Percentiles rank a stretch among this genome's conserved stretches.
phyloP scores from a whole-genome alignment of 495 filamentous ascomycete genomes.

The Neurospora hispaniola region DNA sequence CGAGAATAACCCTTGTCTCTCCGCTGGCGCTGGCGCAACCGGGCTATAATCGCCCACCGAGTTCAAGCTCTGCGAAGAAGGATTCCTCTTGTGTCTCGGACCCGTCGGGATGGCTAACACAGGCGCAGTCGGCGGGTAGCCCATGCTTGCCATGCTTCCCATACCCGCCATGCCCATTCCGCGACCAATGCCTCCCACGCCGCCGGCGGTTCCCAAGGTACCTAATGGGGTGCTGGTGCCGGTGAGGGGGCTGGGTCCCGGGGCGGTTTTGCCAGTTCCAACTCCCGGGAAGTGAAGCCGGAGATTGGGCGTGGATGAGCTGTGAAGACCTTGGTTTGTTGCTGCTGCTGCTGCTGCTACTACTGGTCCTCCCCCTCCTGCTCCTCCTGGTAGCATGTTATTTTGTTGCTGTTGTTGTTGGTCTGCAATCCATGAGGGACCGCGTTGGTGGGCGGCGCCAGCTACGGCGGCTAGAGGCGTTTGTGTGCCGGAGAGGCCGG shows the following conservation, averaged over 20 bases:
- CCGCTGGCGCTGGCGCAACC: constrained; percentile 2
- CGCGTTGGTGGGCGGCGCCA: constrained; percentile 41
- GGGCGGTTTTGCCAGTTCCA: not conserved
- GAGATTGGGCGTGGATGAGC: constrained; percentile 19
- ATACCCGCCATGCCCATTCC: not conserved
- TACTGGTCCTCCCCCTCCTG: not conserved
- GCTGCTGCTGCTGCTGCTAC: not conserved
- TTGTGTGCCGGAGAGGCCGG: constrained; percentile 70
- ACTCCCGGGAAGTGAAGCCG: not conserved
- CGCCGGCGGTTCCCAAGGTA: not conserved
- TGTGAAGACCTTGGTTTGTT: constrained; percentile 11
- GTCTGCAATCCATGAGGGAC: constrained; percentile 29
- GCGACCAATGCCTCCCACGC: constrained; percentile 4
- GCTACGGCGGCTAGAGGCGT: constrained; percentile 83
- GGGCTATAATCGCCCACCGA: constrained; percentile 29
- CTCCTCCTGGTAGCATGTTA: not conserved
- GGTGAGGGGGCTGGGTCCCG: not conserved
- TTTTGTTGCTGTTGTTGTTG: constrained; percentile 1
- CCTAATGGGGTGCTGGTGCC: constrained; percentile 7
- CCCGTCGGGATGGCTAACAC: not conserved
- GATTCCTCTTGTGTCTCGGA: constrained; percentile 29
- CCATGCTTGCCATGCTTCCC: not conserved
- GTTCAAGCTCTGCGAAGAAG: constrained; percentile 31
- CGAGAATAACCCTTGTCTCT: constrained; percentile 1
- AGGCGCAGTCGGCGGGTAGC: not conserved